Conservation (phyloP, 2,329 filamentous ascomycete species). For the Ophiostoma piceae region DNA sequence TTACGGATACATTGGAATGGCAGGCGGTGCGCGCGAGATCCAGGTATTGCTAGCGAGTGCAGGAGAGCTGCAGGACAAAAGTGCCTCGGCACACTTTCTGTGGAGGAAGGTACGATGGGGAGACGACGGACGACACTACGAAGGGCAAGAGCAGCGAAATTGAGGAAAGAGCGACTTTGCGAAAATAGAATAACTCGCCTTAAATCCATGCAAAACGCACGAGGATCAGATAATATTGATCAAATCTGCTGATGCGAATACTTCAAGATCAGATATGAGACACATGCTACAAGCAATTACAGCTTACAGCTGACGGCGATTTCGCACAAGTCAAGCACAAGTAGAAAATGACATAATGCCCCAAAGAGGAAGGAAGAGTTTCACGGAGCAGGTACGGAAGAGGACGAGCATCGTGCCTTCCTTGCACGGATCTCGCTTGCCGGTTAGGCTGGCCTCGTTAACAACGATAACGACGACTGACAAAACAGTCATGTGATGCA, state of each 20-base stretch:
- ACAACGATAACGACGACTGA: neutral
- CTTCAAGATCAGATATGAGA: neutral
- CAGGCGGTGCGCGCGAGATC: neutral
- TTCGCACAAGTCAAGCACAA: neutral
- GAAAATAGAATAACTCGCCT: neutral
- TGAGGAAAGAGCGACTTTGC: neutral
- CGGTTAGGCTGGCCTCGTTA: neutral
- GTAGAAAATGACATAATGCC: neutral
- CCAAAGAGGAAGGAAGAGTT: too few relatives aligned
- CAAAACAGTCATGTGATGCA: neutral
- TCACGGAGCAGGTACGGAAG: neutral
- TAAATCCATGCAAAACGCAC: neutral
- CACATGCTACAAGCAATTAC: neutral
- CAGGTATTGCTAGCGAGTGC: neutral
- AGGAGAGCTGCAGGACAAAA: neutral
- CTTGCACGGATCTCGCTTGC: neutral
- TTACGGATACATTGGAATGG: neutral
- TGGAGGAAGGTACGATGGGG: constrained; percentile 1
- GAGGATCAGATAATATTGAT: neutral
- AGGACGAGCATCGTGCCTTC: neutral
- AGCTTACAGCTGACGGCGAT: neutral
- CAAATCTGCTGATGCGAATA: too few relatives aligned
- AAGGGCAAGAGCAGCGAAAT: neutral
- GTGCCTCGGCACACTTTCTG: neutral
- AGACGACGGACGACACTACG: neutral